Evolutionary conservation across 306 rosid species (phyloP), one percentile per base, ranked within the genome.

Genomic region (Adenanthera pavonina): DNA sequence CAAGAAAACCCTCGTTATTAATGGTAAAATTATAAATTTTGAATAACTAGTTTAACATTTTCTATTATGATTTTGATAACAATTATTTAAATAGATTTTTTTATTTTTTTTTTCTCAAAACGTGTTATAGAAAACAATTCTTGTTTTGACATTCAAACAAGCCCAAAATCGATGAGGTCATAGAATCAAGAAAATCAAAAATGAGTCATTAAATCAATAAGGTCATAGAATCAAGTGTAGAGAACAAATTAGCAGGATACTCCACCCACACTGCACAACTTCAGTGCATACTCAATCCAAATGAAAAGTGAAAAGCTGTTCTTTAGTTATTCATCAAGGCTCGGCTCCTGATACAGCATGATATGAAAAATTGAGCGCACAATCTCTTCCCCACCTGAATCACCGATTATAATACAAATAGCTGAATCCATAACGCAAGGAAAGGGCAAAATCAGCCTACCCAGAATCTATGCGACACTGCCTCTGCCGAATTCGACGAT

Each of bases 381-480:
- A 36, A 5, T 73, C 48, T 73, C 77, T 36, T 35, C 20, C 52
- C 17, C 52, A 43, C 33, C 67, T 1, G 19, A 57, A 80, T 74
- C 47, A 25, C 0, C 57, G 34, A 62, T 16, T 36, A 62, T 41
- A 77, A 71, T 43, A 53, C 46, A 69, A 74, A 43, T 40, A 77
- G 52, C 66, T 17, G 1, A 61, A 35, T 5, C 36, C 36, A 41
- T 13, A 41, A 46, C 41, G 41, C 53, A 1, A 48, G 40, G 49
- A 84, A 72, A 15, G 12, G 44, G 34, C 57, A 56, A 44, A 72
- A 35, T 54, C 77, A 85, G 74, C 89, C 19, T 85, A 96, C 99
- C 99, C 99, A 96, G 70, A 92, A 96, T 83, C 99, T 89, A 89
- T 94, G 98, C 0, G 99, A 91, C 41, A 96, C 57, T 7, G 92